Base-by-base conservation (phyloP, 805 yeast species). In the Myxozyma lipomycoides region DNA sequence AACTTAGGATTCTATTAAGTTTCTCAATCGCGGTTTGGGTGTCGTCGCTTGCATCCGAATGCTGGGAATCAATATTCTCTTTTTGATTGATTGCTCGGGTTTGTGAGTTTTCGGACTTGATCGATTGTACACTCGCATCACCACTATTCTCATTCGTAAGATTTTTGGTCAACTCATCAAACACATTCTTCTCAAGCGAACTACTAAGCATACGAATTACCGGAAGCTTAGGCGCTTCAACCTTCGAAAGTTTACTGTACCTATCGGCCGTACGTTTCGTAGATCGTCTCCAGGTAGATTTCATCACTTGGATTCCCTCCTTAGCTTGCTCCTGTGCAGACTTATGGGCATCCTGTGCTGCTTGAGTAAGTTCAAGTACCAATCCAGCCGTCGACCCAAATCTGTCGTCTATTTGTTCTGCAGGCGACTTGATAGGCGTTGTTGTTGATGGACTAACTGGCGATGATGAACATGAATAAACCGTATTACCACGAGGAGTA, bases 401-500 rank as follows among this genome's bases (percentile, higher is more conserved):
- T 15, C 18, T 35, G 1, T 19, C 32, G 23, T 45, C 48, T 18
- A 38, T 3, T 15, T 37, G 23, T 17, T 35, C 30, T 25, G 18
- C 40, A 28, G 46, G 34, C 12, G 19, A 10, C 21, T 35, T 6
- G 18, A 15, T n/a, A n/a, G n/a, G n/a, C n/a, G n/a, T n/a, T n/a
- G n/a, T n/a, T n/a, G n/a, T n/a, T n/a, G n/a, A n/a, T n/a, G n/a
- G n/a, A n/a, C n/a, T n/a, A n/a, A n/a, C n/a, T n/a, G 32, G 12
- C 32, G 32, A 28, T 28, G 32, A 9, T 12, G 32, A 12, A 9
- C 12, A 28, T 12, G 7, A 12, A 7, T 28, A 7, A 28, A 28
- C 19, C 38, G n/a, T 6, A n/a, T 6, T 40, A 25, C 46, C 47
- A 36, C 55, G 55, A 15, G 59, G 59, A 1, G 59, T 55, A 24